A percentile compares a stretch with the other conserved stretches of the same genome.
These are phyloP conservation scores for Elsinoe perseae DNA, from an alignment of 2,329 filamentous ascomycete species.

Conservation along the genomic window DNA sequence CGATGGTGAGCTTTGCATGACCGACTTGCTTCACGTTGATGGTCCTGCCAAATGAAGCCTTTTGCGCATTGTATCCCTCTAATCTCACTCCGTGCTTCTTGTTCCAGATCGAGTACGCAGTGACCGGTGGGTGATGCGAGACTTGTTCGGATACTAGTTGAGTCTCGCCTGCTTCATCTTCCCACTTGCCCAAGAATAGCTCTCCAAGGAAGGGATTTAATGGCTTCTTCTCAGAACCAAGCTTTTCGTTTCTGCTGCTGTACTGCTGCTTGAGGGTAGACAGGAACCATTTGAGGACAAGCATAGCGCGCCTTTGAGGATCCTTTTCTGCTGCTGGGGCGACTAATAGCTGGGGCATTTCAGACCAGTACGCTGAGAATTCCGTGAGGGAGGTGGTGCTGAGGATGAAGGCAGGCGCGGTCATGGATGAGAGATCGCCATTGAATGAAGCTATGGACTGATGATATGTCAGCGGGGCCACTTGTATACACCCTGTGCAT, in stretches of 20 bases:
- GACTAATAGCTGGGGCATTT: constrained; percentile 59
- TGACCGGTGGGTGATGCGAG: constrained; percentile 82
- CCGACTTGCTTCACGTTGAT: constrained; percentile 77
- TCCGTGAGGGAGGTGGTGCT: constrained; percentile 49
- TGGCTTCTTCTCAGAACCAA: constrained; percentile 94
- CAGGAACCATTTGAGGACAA: constrained; percentile 95
- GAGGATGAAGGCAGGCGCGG: constrained; percentile 49
- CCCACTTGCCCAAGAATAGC: constrained; percentile 87
- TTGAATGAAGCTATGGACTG: constrained; percentile 49
- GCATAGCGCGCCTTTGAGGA: constrained; percentile 69
- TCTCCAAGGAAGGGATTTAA: constrained; percentile 94
- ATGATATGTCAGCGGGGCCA: neutral
- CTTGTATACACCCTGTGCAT: neutral
- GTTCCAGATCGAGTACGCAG: constrained; percentile 89
- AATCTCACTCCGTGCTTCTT: constrained; percentile 66
- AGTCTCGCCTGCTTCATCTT: constrained; percentile 71
- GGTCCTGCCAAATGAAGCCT: constrained; percentile 86
- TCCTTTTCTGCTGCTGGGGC: constrained; percentile 74
- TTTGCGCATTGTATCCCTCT: constrained; percentile 89
- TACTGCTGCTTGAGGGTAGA: constrained; percentile 86
- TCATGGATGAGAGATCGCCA: constrained; percentile 50
- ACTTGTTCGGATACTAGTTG: constrained; percentile 91
- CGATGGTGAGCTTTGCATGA: constrained; percentile 73
- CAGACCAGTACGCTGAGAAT: constrained; percentile 52
- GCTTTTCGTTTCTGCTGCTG: constrained; percentile 64